A percentile compares a stretch with the other conserved stretches of the same genome.
phyloP scores from a whole-genome alignment of 306 rosid genomes.

The Comarum palustre region DNA sequence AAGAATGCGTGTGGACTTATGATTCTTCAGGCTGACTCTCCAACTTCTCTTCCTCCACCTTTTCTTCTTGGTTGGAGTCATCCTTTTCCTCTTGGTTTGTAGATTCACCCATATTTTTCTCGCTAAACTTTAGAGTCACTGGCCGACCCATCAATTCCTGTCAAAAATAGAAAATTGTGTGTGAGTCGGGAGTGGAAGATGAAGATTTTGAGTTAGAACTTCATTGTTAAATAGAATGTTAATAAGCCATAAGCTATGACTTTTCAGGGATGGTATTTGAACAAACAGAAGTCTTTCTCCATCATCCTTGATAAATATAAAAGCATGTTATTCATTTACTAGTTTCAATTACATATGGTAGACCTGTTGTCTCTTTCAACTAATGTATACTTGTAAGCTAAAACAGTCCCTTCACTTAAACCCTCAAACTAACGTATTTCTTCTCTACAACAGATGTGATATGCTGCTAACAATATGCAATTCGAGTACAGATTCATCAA shows the following conservation, averaged over 20 bases:
- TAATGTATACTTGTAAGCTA: background rate
- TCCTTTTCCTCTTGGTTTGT: conserved; percentile 44
- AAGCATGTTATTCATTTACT: background rate
- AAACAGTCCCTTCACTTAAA: background rate
- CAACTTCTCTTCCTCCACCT: conserved; percentile 7
- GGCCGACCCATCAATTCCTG: conserved; percentile 86
- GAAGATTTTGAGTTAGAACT: background rate
- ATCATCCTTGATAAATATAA: background rate
- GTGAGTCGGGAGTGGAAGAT: background rate
- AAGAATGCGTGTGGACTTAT: conserved; percentile 21
- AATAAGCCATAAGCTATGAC: background rate
- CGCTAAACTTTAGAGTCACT: conserved; percentile 64
- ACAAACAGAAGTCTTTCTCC: background rate
- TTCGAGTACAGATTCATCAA: conserved; percentile 10
- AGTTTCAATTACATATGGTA: background rate
- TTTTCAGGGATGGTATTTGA: background rate
- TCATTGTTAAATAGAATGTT: background rate
- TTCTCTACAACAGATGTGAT: conserved; percentile 5
- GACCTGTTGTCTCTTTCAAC: background rate
- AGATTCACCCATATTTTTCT: conserved; percentile 44
- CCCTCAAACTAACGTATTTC: conserved; percentile 7
- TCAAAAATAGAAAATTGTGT: conserved; percentile 7
- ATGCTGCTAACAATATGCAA: background rate
- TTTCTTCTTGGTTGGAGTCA: background rate
- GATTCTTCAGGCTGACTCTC: conserved; percentile 26